Percentiles rank a stretch among this genome's conserved stretches.
Evolutionary conservation across 192 early-diverging fungal genomes (phyloP).

Genomic region (Podila clonocystis): DNA sequence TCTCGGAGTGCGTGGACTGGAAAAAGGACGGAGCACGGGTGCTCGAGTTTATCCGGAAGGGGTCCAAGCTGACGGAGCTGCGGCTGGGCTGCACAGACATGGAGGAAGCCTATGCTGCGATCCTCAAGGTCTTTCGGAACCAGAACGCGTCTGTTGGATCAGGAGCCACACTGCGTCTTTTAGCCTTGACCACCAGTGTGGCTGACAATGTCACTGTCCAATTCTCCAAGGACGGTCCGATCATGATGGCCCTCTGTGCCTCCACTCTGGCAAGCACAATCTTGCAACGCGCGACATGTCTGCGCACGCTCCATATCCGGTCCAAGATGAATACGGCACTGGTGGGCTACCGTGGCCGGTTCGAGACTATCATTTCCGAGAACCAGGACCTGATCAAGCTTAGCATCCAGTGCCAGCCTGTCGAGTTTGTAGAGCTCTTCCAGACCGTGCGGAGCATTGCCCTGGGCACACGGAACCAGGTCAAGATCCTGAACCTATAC

Average conservation of each 20-base stretch:
- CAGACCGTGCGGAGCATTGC: neutral
- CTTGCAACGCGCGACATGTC: neutral
- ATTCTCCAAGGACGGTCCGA: neutral
- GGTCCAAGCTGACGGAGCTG: constrained; percentile 12
- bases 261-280: neutral
- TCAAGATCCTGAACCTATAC: neutral
- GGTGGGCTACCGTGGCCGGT: neutral
- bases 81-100: neutral
- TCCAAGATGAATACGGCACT: neutral
- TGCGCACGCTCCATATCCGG: neutral
- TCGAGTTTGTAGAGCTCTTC: neutral
- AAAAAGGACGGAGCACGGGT: constrained; percentile 17
- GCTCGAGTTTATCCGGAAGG: constrained; percentile 8
- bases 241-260: neutral
- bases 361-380: neutral
- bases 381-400: neutral
- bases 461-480: neutral
- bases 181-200: neutral
- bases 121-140: neutral
- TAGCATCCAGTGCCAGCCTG: neutral
- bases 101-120: constrained; percentile 5
- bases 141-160: neutral
- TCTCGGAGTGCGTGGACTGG: constrained; percentile 17
- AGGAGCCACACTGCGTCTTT: neutral
- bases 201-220: neutral